These are phyloP conservation scores for Allantophomopsis lycopodina DNA, from an alignment of 2,329 filamentous ascomycete genomes.

Conservation along the genomic window DNA sequence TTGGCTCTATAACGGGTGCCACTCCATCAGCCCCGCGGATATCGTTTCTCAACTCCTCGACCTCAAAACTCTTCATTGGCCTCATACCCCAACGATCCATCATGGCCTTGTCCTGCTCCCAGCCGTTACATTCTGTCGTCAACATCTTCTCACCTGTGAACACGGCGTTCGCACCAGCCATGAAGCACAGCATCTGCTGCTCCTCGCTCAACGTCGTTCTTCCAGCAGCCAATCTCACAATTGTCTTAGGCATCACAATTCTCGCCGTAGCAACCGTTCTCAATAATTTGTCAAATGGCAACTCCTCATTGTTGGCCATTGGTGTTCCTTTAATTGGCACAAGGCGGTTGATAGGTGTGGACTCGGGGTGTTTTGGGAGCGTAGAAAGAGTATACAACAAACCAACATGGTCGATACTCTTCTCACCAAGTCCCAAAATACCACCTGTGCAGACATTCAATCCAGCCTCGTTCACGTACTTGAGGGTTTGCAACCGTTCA, in stretches of 20 bases:
- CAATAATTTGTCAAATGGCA: constrained; percentile 66
- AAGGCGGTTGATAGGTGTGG: constrained; percentile 81
- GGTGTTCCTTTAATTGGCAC: constrained; percentile 88
- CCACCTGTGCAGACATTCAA: constrained; percentile 86
- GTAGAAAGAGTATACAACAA: constrained; percentile 73
- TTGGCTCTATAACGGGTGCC: too few relatives aligned
- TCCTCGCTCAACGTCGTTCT: constrained; percentile 76
- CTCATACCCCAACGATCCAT: constrained; percentile 71
- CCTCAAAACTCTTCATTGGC: constrained; percentile 47
- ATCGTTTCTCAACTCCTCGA: constrained; percentile 11
- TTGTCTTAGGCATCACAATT: constrained; percentile 71
- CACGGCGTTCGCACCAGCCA: constrained; percentile 85
- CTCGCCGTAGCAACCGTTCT: constrained; percentile 76
- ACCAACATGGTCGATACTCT: constrained; percentile 65
- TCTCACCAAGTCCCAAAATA: constrained; percentile 76
- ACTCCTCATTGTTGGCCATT: constrained; percentile 57
- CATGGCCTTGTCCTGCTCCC: constrained; percentile 77
- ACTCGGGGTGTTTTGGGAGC: constrained; percentile 72
- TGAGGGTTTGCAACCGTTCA: constrained; percentile 68
- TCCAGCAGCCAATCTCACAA: constrained; percentile 77
- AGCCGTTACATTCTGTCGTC: constrained; percentile 82
- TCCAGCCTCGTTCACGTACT: constrained; percentile 70
- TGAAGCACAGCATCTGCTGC: constrained; percentile 80
- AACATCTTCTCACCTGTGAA: constrained; percentile 95
- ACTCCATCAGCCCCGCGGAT: not conserved